Evolutionary conservation across 1,139 yeast species (phyloP).

Genomic region (Kodamaea suecica): DNA sequence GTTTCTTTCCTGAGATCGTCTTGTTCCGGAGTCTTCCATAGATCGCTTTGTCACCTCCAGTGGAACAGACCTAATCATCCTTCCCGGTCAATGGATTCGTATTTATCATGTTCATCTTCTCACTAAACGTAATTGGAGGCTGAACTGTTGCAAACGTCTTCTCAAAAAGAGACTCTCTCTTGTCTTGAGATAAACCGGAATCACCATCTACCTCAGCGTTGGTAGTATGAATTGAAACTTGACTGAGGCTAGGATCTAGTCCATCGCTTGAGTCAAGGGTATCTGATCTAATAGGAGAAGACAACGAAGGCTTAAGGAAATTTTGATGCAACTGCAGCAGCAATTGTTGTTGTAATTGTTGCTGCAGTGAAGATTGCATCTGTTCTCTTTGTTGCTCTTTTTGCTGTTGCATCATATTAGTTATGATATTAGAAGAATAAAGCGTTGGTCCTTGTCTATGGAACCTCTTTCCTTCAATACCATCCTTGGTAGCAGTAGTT

Average conservation of each 20-base stretch:
- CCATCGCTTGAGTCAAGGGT: constrained; percentile 1
- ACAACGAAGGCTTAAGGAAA: background rate
- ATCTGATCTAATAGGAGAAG: background rate
- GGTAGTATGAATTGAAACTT: constrained; percentile 28
- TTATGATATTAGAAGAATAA: constrained; percentile 33
- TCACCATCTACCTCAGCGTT: constrained; percentile 32
- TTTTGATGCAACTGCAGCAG: background rate
- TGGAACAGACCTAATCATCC: too few relatives aligned
- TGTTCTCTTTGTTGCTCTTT: constrained; percentile 11
- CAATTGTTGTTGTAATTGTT: background rate
- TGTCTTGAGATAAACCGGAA: constrained; percentile 11
- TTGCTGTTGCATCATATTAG: constrained; percentile 31
- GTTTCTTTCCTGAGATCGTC: too few relatives aligned
- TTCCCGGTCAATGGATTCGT: constrained; percentile 8
- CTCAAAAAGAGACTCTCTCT: constrained; percentile 11
- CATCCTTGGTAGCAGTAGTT: constrained; percentile 72
- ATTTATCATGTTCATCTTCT: constrained; percentile 29
- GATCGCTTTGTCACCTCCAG: too few relatives aligned
- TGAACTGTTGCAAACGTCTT: constrained; percentile 10
- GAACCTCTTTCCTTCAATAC: constrained; percentile 60
- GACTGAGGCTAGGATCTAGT: constrained; percentile 16
- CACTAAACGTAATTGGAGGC: constrained; percentile 28
- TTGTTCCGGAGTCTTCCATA: too few relatives aligned
- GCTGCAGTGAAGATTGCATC: background rate
- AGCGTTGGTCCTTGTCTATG: constrained; percentile 41